A percentile compares a stretch with the other conserved stretches of the same genome.
These are phyloP conservation scores for Annona cherimola DNA, from an alignment of 164 flowering plant species.

Conservation along the genomic window DNA sequence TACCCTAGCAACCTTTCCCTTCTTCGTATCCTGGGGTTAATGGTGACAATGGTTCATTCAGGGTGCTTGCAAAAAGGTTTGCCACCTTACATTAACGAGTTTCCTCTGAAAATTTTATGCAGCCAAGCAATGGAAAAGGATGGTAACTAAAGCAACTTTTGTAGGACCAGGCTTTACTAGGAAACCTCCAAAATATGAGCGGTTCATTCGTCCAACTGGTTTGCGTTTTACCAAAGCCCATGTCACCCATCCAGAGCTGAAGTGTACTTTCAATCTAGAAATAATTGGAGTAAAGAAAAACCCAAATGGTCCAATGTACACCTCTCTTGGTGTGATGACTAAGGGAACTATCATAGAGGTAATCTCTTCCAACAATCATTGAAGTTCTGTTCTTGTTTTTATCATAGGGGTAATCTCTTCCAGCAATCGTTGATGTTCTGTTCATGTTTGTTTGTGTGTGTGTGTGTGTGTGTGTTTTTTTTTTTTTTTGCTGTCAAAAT, in stretches of 20 bases:
- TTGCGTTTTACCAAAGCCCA: conserved; percentile 92
- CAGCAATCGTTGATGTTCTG: neutral
- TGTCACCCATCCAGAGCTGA: conserved; percentile 95
- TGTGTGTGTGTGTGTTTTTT: too few relatives aligned
- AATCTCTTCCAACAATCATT: neutral
- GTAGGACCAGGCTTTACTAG: conserved; percentile 92
- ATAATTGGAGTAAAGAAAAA: conserved; percentile 96
- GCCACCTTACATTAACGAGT: too few relatives aligned
- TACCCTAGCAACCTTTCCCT: too few relatives aligned
- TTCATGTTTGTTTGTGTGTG: too few relatives aligned
- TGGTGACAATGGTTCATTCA: too few relatives aligned
- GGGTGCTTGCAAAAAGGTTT: too few relatives aligned
- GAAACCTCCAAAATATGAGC: conserved; percentile 96
- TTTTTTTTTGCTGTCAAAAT: neutral
- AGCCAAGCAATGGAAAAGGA: conserved; percentile 99
- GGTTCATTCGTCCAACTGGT: conserved; percentile 89
- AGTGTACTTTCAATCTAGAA: conserved; percentile 92
- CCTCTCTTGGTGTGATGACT: conserved; percentile 92
- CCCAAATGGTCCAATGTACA: conserved; percentile 93
- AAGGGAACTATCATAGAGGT: conserved; percentile 97
- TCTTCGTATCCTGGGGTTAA: too few relatives aligned
- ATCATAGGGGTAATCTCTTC: too few relatives aligned
- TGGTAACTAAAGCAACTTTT: conserved; percentile 94
- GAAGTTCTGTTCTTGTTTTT: too few relatives aligned
- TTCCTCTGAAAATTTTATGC: conserved; percentile 4